Evolutionary conservation across 2,329 filamentous ascomycete species (phyloP).

Genomic region (Thielaviopsis ethacetica): DNA sequence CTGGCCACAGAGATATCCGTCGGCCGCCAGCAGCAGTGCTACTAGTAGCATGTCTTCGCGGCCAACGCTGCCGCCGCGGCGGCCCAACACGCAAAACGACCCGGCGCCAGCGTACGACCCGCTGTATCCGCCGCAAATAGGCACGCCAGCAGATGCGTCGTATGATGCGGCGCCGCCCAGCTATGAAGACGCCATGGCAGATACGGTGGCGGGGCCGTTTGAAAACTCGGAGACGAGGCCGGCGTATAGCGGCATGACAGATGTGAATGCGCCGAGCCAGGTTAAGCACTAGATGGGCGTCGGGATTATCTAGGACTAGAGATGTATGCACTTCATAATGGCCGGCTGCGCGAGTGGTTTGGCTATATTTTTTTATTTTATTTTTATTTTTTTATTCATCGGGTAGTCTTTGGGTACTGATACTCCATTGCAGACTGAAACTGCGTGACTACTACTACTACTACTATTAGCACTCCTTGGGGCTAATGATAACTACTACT

Average conservation of each 20-base stretch:
- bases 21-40: neutral
- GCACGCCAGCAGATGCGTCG: constrained; percentile 24
- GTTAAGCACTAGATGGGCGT: neutral
- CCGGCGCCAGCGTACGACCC: constrained; percentile 26
- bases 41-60: constrained; percentile 13
- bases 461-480: neutral
- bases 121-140: constrained; percentile 42
- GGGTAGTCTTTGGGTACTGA: neutral
- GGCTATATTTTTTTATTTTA: neutral
- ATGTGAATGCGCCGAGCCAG: constrained; percentile 26
- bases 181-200: constrained; percentile 84
- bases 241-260: constrained; percentile 49
- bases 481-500: no score
- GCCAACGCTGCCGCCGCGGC: constrained; percentile 14
- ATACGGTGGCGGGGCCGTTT: constrained; percentile 52
- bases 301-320: no score
- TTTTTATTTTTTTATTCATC: neutral
- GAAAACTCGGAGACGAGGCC: constrained; percentile 44
- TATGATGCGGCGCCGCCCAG: constrained; percentile 77
- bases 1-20: neutral
- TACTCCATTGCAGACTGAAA: neutral
- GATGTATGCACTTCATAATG: no score
- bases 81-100: constrained; percentile 12
- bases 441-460: neutral
- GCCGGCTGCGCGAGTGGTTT: no score